Percentiles rank a stretch among this genome's conserved stretches.
These are phyloP conservation scores for Barnettozyma pratensis DNA, from an alignment of 805 yeast genomes.

Conservation along the genomic window DNA sequence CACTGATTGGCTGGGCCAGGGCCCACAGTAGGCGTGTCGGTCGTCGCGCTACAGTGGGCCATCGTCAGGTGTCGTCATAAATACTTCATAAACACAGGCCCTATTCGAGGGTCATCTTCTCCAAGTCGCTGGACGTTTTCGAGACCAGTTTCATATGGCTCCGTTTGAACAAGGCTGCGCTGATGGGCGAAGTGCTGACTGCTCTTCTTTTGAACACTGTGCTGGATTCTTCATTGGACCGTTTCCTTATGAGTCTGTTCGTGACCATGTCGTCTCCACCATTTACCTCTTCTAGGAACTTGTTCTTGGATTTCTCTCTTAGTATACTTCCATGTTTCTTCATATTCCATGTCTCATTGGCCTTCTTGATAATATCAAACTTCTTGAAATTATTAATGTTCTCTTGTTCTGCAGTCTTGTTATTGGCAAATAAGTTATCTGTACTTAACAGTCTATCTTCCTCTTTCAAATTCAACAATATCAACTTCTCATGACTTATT, in stretches of 20 bases:
- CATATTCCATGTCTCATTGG: conserved; percentile 26
- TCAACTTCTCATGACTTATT: conserved; percentile 24
- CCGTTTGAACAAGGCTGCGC: conserved; percentile 15
- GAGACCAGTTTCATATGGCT: conserved; percentile 18
- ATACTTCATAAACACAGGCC: too few species aligned
- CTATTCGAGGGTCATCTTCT: conserved; percentile 15
- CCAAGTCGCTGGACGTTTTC: conserved; percentile 22
- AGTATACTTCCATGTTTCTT: conserved; percentile 10
- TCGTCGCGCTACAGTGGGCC: too few species aligned
- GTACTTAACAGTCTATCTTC: conserved; percentile 13
- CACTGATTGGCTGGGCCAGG: neutral
- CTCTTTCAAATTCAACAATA: conserved; percentile 20
- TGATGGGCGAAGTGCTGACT: conserved; percentile 24
- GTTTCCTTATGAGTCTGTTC: conserved; percentile 14
- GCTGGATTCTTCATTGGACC: conserved; percentile 12
- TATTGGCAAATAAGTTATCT: conserved; percentile 1
- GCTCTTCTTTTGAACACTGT: conserved; percentile 22
- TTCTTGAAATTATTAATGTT: conserved; percentile 11
- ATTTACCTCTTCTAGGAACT: neutral
- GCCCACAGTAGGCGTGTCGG: too few species aligned
- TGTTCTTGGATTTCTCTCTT: conserved; percentile 5
- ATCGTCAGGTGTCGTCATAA: too few species aligned
- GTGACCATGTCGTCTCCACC: neutral
- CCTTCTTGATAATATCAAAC: conserved; percentile 24
- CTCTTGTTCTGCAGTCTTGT: conserved; percentile 3